These are phyloP conservation scores for Magnaporthiopsis incrustans DNA, from an alignment of 2,329 filamentous ascomycete genomes.

Conservation along the genomic window DNA sequence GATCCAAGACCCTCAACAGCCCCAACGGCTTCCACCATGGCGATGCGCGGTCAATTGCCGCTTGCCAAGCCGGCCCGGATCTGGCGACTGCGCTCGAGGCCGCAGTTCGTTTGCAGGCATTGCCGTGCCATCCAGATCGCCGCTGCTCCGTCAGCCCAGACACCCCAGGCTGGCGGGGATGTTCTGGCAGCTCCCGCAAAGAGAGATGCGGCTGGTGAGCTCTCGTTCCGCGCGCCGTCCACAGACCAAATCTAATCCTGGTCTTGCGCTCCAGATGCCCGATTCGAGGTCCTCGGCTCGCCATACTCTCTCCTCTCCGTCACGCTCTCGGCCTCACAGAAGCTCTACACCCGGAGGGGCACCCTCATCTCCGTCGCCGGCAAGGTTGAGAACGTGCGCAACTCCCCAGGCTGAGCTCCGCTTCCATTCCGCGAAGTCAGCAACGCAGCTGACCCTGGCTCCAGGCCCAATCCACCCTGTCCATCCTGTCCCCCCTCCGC, in stretches of 20 bases:
- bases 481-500: slow-evolving; percentile 74
- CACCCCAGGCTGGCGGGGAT: slow-evolving; percentile 42
- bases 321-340: slow-evolving; percentile 84
- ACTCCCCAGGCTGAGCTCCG: neutral
- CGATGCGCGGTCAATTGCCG: slow-evolving; percentile 36
- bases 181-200: slow-evolving; percentile 41
- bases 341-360: slow-evolving; percentile 84
- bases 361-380: slow-evolving; percentile 86
- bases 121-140: slow-evolving; percentile 57
- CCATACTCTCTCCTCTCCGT: slow-evolving; percentile 93
- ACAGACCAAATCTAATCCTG: neutral
- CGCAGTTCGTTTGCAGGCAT: slow-evolving; percentile 41
- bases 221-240: neutral
- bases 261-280: slow-evolving; percentile 59
- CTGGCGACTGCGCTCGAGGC: slow-evolving; percentile 18
- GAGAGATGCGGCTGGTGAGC: slow-evolving; percentile 44
- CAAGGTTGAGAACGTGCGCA: slow-evolving; percentile 75
- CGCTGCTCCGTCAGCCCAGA: slow-evolving; percentile 49
- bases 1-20: neutral
- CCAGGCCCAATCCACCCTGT: slow-evolving; percentile 81
- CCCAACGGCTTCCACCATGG: slow-evolving; percentile 11
- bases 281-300: slow-evolving; percentile 86
- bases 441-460: neutral
- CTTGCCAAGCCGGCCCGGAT: slow-evolving; percentile 27
- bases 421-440: too few relatives aligned